Evolutionary conservation across 1,284 basidiomycete genomes (phyloP).

Genomic region (Peniophora sp.): DNA sequence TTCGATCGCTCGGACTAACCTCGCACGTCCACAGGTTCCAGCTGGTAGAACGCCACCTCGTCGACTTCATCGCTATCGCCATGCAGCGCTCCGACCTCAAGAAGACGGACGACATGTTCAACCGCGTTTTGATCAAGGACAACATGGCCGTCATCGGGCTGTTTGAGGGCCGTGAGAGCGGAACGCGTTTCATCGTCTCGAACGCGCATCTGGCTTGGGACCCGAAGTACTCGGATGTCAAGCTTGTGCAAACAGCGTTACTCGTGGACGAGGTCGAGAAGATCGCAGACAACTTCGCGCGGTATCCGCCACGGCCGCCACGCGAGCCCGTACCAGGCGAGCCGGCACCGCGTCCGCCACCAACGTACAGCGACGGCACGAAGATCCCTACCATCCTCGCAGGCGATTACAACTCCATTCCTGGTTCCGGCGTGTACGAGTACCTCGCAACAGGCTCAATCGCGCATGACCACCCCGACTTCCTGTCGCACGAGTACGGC

Average conservation of each 20-base stretch:
- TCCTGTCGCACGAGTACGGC: constrained; percentile 89
- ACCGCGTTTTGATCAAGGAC: constrained; percentile 94
- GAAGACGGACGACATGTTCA: constrained; percentile 99
- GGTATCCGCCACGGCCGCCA: constrained; percentile 64
- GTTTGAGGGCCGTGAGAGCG: constrained; percentile 83
- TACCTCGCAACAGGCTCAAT: constrained; percentile 74
- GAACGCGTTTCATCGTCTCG: constrained; percentile 82
- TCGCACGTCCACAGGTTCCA: constrained; percentile 60
- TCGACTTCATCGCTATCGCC: constrained; percentile 93
- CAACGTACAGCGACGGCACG: constrained; percentile 70
- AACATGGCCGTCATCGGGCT: constrained; percentile 87
- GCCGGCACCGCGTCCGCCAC: constrained; percentile 41
- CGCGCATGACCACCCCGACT: constrained; percentile 81
- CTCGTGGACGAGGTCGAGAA: constrained; percentile 92
- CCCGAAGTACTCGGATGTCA: constrained; percentile 90
- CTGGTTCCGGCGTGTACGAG: constrained; percentile 87
- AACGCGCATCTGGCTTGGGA: constrained; percentile 97
- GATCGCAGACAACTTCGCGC: constrained; percentile 79
- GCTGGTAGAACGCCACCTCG: constrained; percentile 88
- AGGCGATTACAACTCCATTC: constrained; percentile 93
- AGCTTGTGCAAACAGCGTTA: constrained; percentile 91
- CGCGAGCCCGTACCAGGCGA: constrained; percentile 19
- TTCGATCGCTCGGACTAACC: constrained; percentile 5
- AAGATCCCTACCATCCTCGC: constrained; percentile 92
- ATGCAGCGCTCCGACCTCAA: constrained; percentile 94